Evolutionary conservation across 495 filamentous ascomycete species (phyloP), one percentile per base, ranked within the genome.

Genomic region (Xylaria grammica): DNA sequence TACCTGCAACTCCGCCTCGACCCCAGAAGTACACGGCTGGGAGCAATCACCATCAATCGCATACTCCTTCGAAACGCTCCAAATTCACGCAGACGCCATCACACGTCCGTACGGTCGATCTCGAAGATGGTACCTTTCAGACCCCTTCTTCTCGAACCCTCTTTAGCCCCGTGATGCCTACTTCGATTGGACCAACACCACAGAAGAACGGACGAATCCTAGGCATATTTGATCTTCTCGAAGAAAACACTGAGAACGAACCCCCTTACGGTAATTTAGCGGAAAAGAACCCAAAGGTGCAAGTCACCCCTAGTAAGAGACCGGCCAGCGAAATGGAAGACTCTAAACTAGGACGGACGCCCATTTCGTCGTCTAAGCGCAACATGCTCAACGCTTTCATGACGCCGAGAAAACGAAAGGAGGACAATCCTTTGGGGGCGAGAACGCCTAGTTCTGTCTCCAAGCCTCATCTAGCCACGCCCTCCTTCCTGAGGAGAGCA

Each of bases 161-260:
- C 22, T 88, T 88, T 76, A 89, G 86, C 62, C 89, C 87, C 1
- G 62, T 78, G 67, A 50, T 85, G 69, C 75, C 81, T 29, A 77
- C 80, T 58, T 79, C 75, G 40, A 78, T 97, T 66, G 93, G 93
- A 7, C 94, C 94, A 1, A 98, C 95, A 1, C 95, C 95, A 1
- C 94, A 97, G 68, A 90, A 90, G 63, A 91, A 97, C 74, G 95
- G 95, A 13, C 87, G 85, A 42, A 86, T 95, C 1, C 80, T 99
- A 0, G 94, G 95, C 4, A 76, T 99, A n/a, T 99, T 98, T 69
- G 95, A 99, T 72, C 81, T 93, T 29, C 82, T 97, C 6, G 85
- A 85, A 24, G 84, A 86, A 42, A 85, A 88, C 1, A 77, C 82
- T 4, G 81, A 84, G 11, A 82, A 76, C 46, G 77, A 75, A 1